phyloP scores from a whole-genome alignment of 2,329 filamentous ascomycete species.

The Ascochyta koolunga region DNA sequence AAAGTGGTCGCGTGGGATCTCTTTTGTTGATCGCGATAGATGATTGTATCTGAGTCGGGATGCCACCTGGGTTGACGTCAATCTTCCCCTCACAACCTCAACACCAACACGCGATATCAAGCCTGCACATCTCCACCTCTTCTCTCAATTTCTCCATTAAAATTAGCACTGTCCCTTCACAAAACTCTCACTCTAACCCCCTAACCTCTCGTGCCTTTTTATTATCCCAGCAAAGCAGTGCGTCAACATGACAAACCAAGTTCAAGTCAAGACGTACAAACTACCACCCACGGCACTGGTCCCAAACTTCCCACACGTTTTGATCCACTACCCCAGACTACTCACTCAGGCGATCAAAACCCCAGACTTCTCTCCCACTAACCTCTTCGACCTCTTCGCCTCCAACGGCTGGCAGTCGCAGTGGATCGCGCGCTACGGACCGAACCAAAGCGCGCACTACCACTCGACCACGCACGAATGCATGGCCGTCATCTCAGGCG shows the following conservation, averaged over 20 bases:
- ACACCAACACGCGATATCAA: too few relatives aligned
- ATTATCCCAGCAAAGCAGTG: too few relatives aligned
- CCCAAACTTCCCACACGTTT: conserved; percentile 52
- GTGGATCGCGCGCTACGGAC: conserved; percentile 65
- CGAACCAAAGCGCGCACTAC: conserved; percentile 63
- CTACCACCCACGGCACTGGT: conserved; percentile 42
- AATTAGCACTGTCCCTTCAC: too few relatives aligned
- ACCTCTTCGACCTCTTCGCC: conserved; percentile 54
- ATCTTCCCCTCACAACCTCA: conserved; percentile 18
- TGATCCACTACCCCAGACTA: conserved; percentile 60
- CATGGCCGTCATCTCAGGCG: conserved; percentile 63
- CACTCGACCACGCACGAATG: conserved; percentile 63
- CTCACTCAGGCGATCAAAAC: conserved; percentile 37
- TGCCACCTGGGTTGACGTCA: conserved; percentile 10
- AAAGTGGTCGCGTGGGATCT: neutral
- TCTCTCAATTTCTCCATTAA: too few relatives aligned
- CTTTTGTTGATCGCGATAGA: neutral
- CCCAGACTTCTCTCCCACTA: conserved; percentile 30
- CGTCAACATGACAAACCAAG: too few relatives aligned
- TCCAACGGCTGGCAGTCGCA: conserved; percentile 60
- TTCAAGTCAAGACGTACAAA: conserved; percentile 19
- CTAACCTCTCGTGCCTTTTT: too few relatives aligned
- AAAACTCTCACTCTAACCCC: too few relatives aligned
- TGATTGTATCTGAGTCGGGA: conserved; percentile 5
- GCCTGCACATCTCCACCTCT: too few relatives aligned